Base-by-base conservation (phyloP, 331 rosid genomes). In the Arachis monticola region DNA sequence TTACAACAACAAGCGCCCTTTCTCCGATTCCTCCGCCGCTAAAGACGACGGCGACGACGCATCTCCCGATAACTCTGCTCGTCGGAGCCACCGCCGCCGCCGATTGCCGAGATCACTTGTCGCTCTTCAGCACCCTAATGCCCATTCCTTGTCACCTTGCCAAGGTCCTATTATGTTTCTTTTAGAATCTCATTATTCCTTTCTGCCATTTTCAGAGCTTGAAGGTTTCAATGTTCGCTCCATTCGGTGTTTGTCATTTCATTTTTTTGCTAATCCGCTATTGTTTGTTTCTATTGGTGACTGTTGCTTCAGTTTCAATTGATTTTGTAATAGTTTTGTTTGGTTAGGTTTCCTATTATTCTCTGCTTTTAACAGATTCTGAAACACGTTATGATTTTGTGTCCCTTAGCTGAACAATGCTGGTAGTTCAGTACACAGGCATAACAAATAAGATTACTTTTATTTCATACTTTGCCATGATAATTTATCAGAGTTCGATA, bases 41-140 rank as follows among this genome's bases (percentile, higher is more conserved):
- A 38, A 38, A 38, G 41, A 38, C 41, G 41, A 35, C 40, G 40
- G 5, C 40, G 27, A 44, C 7, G 8, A 53, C 7, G 3, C 11
- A 11, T n/a, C 62, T 56, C 46, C 13, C 22, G 14, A 17, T 35
- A 51, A 48, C n/a, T 62, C 52, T 46, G 64, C 70, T 67, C 63
- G 7, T 17, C 47, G 1, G 5, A 27, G 45, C 65, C 61, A 74
- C 60, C 10, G 14, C 14, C 79, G 76, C 35, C 93, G 91, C 47
- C 88, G 85, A 10, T 75, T 90, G 83, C 97, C 97, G 2, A 58
- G 42, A n/a, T 94, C 97, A 5, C 74, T 91, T 57, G 0, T 79
- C 64, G 86, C 96, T 76, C 87, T 81, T 62, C 97, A 88, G 73
- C 80, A 64, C 82, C 91, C 96, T 1, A 53, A 59, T 14, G 38